These are phyloP conservation scores for Alternaria novae-zelandiae DNA, from an alignment of 2,329 filamentous ascomycete genomes.

Conservation along the genomic window DNA sequence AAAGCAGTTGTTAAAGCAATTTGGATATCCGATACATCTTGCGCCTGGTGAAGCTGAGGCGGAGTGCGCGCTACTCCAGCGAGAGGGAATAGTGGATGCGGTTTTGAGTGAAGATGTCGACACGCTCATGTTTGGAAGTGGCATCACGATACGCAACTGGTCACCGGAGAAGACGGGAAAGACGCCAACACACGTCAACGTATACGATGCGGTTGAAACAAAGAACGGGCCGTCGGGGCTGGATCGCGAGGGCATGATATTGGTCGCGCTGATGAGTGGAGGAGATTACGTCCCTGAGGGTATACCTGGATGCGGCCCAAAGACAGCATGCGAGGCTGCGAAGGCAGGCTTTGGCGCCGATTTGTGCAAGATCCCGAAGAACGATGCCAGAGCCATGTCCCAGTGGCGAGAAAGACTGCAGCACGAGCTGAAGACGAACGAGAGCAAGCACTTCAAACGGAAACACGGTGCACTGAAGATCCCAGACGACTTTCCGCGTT, in stretches of 20 bases:
- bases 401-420: slow-evolving; percentile 75
- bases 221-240: slow-evolving; percentile 65
- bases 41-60: slow-evolving; percentile 96
- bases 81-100: slow-evolving; percentile 73
- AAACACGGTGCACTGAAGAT: slow-evolving; percentile 77
- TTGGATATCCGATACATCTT: slow-evolving; percentile 82
- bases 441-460: slow-evolving; percentile 78
- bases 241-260: slow-evolving; percentile 86
- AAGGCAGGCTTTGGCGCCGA: slow-evolving; percentile 83
- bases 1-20: slow-evolving; percentile 82
- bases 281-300: slow-evolving; percentile 93
- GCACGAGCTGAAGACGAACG: slow-evolving; percentile 82
- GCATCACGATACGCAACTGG: slow-evolving; percentile 80
- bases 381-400: slow-evolving; percentile 65
- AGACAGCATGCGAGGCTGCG: slow-evolving; percentile 87
- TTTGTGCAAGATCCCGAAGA: slow-evolving; percentile 69
- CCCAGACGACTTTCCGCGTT: slow-evolving; percentile 80
- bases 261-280: slow-evolving; percentile 93
- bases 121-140: slow-evolving; percentile 95
- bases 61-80: slow-evolving; percentile 88
- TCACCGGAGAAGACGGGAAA: slow-evolving; percentile 74
- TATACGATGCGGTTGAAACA: slow-evolving; percentile 72
- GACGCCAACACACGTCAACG: slow-evolving; percentile 80
- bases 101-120: slow-evolving; percentile 97
- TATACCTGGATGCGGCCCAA: slow-evolving; percentile 84